These are phyloP conservation scores for Exophiala sp. DNA, from an alignment of 2,329 filamentous ascomycete genomes.

Conservation along the genomic window DNA sequence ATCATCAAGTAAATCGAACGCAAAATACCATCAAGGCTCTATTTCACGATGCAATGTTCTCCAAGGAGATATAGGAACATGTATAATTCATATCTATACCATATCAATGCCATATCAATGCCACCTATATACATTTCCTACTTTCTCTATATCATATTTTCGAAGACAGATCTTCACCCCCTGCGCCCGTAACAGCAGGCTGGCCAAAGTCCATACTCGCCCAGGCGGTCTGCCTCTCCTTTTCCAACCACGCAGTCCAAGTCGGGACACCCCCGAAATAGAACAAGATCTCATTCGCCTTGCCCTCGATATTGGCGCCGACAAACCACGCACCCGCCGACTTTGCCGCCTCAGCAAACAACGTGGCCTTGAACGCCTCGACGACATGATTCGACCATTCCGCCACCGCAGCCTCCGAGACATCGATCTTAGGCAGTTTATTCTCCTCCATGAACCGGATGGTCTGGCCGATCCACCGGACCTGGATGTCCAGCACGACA, in stretches of 20 bases:
- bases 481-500: not conserved
- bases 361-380: not conserved
- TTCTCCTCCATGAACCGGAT: not conserved
- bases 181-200: not conserved
- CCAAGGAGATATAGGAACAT: too few relatives aligned
- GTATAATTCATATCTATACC: too few relatives aligned
- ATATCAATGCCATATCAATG: too few relatives aligned
- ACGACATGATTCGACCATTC: not conserved
- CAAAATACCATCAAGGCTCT: too few relatives aligned
- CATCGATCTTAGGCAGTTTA: not conserved
- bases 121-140: too few relatives aligned
- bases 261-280: slow-evolving; percentile 1
- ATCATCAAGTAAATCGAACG: too few relatives aligned
- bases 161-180: too few relatives aligned
- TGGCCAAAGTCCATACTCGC: not conserved
- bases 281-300: not conserved
- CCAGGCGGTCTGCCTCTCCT: not conserved
- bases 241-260: not conserved
- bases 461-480: slow-evolving; percentile 5
- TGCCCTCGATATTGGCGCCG: not conserved
- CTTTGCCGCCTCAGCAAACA: not conserved
- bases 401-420: not conserved
- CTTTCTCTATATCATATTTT: too few relatives aligned
- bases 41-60: too few relatives aligned
- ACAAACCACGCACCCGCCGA: not conserved